Percentiles rank a stretch among this genome's conserved stretches.
Conservation (phyloP, 495 filamentous ascomycete species). For the Clavariopsis aquatica region DNA sequence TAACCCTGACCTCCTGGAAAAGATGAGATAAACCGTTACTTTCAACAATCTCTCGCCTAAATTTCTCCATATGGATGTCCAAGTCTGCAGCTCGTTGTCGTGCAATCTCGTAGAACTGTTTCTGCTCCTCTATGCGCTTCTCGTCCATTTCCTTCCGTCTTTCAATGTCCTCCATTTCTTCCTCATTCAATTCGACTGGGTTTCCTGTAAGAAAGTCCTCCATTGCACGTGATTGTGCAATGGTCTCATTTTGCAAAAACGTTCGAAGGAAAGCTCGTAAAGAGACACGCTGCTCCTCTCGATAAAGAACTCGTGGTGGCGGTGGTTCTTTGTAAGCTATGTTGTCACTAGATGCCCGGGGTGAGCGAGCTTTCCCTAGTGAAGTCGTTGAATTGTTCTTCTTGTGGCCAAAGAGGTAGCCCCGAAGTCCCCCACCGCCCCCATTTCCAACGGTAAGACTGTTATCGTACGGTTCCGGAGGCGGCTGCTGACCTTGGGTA, state of each 20-base stretch:
- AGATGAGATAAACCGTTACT: slow-evolving; percentile 89
- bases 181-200: slow-evolving; percentile 71
- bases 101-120: slow-evolving; percentile 92
- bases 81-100: slow-evolving; percentile 84
- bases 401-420: slow-evolving; percentile 42
- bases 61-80: slow-evolving; percentile 96
- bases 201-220: slow-evolving; percentile 73
- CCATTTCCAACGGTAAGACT: slow-evolving; percentile 3
- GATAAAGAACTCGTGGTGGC: slow-evolving; percentile 59
- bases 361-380: slow-evolving; percentile 46
- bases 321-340: slow-evolving; percentile 28
- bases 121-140: slow-evolving; percentile 86
- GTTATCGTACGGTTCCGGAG: slow-evolving; percentile 33
- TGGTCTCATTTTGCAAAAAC: slow-evolving; percentile 78
- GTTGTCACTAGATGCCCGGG: slow-evolving; percentile 54
- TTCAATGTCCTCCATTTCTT: slow-evolving; percentile 77
- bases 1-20: slow-evolving; percentile 87
- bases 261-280: slow-evolving; percentile 85
- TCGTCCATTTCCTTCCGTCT: slow-evolving; percentile 81
- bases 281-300: slow-evolving; percentile 90
- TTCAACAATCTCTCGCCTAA: slow-evolving; percentile 73
- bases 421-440: slow-evolving; percentile 51
- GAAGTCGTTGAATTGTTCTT: slow-evolving; percentile 37
- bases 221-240: slow-evolving; percentile 78
- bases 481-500: slow-evolving; percentile 52